Conservation (phyloP, 2,329 filamentous ascomycete species). For the Colletotrichum tabaci region DNA sequence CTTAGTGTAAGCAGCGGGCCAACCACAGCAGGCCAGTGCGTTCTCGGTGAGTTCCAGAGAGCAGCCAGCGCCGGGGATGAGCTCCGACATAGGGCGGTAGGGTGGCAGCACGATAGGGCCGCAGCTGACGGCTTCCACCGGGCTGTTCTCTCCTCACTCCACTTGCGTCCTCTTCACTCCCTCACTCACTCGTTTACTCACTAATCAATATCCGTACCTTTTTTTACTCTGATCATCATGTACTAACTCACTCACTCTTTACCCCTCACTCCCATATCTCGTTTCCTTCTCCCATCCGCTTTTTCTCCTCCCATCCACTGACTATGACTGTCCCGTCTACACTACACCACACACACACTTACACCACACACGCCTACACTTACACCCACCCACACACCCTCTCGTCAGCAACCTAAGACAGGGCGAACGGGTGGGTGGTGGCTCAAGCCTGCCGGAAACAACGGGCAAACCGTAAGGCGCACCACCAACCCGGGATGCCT, state of each 20-base stretch:
- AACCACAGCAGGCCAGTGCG: constrained; percentile 8
- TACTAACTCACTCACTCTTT: no score
- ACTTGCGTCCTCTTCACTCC: not conserved
- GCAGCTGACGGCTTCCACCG: not conserved
- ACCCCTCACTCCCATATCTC: no score
- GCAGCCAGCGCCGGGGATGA: constrained; percentile 7
- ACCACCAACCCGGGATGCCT: constrained; percentile 27
- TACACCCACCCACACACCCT: not conserved
- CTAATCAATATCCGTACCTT: no score
- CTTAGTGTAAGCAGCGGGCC: constrained; percentile 11
- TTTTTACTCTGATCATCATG: no score
- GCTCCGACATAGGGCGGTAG: constrained; percentile 24
- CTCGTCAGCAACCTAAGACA: not conserved
- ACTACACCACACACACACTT: no score
- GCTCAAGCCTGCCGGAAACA: not conserved
- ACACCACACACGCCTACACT: no score
- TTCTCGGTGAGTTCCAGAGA: constrained; percentile 29
- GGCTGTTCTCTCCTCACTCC: not conserved
- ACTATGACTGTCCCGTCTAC: no score
- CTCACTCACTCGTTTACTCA: not conserved
- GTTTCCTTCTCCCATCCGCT: not conserved
- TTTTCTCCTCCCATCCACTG: not conserved
- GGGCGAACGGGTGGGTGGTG: constrained; percentile 20
- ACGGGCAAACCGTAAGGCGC: constrained; percentile 37
- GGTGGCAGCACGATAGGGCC: constrained; percentile 1